Evolutionary conservation across 169 alveolate species (phyloP).

Genomic region (Cryptosporidium tyzzeri): DNA sequence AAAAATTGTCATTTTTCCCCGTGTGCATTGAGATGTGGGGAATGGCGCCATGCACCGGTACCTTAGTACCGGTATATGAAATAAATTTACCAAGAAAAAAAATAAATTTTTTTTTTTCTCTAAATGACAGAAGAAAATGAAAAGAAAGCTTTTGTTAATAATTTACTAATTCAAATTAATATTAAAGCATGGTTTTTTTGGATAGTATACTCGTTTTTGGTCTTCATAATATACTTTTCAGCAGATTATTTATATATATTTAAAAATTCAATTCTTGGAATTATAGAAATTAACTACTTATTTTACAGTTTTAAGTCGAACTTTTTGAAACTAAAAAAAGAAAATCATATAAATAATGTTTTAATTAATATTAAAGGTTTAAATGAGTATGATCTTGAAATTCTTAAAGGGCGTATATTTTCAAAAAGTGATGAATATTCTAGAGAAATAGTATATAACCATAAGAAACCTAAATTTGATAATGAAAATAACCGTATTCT

Average conservation of each 20-base stretch:
- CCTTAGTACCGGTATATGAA: neutral
- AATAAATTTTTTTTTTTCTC: neutral
- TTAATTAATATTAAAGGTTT: neutral
- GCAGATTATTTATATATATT: slow-evolving; percentile 3
- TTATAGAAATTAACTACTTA: neutral
- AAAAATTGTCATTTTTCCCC: neutral
- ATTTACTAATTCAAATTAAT: slow-evolving; percentile 1
- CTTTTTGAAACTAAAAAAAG: neutral
- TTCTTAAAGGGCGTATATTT: neutral
- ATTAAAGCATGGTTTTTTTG: neutral
- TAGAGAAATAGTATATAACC: neutral
- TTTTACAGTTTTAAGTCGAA: neutral
- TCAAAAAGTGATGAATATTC: neutral
- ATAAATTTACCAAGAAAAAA: neutral
- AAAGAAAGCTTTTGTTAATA: neutral
- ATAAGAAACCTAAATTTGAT: neutral
- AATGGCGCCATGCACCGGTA: slow-evolving; percentile 6
- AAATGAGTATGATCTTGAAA: neutral
- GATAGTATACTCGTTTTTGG: neutral
- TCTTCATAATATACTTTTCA: neutral
- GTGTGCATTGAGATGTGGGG: slow-evolving; percentile 1
- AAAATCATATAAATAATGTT: neutral
- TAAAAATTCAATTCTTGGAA: neutral
- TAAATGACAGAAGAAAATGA: slow-evolving; percentile 22
- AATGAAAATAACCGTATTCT: neutral